phyloP scores from a whole-genome alignment of 176 grass and related monocot species.

The Oryza meridionalis region DNA sequence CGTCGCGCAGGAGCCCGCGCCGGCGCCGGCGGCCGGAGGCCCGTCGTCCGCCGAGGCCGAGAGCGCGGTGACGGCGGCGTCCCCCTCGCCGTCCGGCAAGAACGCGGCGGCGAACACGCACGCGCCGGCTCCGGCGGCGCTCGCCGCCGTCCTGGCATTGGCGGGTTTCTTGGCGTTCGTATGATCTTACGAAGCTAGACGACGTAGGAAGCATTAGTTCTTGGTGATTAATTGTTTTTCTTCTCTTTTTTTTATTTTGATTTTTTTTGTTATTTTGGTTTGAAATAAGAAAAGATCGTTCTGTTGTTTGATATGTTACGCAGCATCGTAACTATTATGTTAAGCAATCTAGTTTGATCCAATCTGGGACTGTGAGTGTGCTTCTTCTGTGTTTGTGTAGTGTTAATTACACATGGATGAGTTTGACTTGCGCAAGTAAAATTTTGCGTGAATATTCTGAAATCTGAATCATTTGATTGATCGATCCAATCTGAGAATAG shows the following conservation, averaged over 20 bases:
- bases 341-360: not conserved
- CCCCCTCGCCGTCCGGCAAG: constrained; percentile 16
- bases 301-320: not conserved
- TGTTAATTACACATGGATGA: not conserved
- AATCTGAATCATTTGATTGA: not conserved
- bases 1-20: not conserved
- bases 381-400: not conserved
- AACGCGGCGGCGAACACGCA: not conserved
- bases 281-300: constrained; percentile 1
- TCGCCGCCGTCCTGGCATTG: constrained; percentile 21
- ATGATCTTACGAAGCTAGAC: constrained; percentile 18
- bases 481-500: not conserved
- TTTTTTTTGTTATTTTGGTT: not conserved
- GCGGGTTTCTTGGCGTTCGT: constrained; percentile 27
- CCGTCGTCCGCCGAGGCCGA: not conserved
- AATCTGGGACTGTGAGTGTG: not conserved
- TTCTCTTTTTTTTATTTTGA: not conserved
- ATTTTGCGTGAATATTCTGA: not conserved
- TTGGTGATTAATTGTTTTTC: not conserved
- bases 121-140: constrained; percentile 1
- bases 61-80: not conserved
- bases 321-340: not conserved
- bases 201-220: constrained; percentile 10
- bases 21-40: constrained; percentile 17
- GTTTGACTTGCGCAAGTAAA: not conserved